Evolutionary conservation across 2,329 filamentous ascomycete genomes (phyloP).

Genomic region (Rhynchosporium secalis): DNA sequence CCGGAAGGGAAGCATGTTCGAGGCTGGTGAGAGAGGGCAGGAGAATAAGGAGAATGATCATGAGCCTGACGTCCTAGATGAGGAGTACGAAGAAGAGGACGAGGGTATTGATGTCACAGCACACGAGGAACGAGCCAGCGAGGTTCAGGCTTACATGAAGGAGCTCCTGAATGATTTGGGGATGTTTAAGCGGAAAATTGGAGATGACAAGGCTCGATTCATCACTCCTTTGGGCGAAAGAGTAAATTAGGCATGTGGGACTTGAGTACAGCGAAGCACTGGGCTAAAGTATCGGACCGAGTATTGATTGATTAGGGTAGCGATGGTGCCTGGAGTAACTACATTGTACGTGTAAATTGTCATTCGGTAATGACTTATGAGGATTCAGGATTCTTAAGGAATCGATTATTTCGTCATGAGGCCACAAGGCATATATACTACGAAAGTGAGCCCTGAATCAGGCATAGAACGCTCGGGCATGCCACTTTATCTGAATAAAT

Average conservation of each 20-base stretch:
- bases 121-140: slow-evolving; percentile 54
- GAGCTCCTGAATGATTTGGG: slow-evolving; percentile 77
- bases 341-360: neutral
- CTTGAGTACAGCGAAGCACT: neutral
- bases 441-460: too few relatives aligned
- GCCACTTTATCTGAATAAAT: too few relatives aligned
- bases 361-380: slow-evolving; percentile 8
- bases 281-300: neutral
- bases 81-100: slow-evolving; percentile 56
- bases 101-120: slow-evolving; percentile 55
- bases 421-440: too few relatives aligned
- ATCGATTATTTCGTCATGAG: too few relatives aligned
- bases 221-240: slow-evolving; percentile 50
- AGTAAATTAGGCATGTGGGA: slow-evolving; percentile 37
- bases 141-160: slow-evolving; percentile 84
- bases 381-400: neutral
- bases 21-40: slow-evolving; percentile 28
- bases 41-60: slow-evolving; percentile 39
- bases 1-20: slow-evolving; percentile 19
- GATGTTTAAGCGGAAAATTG: slow-evolving; percentile 82
- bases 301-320: slow-evolving; percentile 19
- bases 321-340: slow-evolving; percentile 33
- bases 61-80: slow-evolving; percentile 35
- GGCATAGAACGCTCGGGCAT: too few relatives aligned
- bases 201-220: slow-evolving; percentile 74